Evolutionary conservation across 2,329 filamentous ascomycete species (phyloP).

Genomic region (Fusarium sp.): DNA sequence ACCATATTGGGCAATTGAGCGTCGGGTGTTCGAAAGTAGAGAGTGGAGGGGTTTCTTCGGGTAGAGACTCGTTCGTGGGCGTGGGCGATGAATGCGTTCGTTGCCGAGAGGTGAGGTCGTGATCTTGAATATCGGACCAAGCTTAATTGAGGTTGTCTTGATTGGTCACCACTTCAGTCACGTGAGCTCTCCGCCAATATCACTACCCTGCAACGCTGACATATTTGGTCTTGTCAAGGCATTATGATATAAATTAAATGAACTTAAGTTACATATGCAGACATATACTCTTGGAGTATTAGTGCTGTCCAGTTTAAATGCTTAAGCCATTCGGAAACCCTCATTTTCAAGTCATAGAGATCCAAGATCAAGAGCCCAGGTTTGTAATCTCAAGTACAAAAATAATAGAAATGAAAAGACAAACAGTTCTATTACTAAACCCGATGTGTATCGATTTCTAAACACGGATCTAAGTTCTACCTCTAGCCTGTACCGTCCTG

Average conservation of each 20-base stretch:
- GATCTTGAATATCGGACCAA: conserved; percentile 44
- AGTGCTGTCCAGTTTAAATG: no score
- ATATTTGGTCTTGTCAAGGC: no score
- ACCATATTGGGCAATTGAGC: conserved; percentile 62
- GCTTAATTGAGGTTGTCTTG: conserved; percentile 44
- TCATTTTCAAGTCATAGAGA: no score
- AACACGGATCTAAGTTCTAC: conserved; percentile 31
- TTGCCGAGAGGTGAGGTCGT: conserved; percentile 45
- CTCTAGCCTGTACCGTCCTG: conserved; percentile 9
- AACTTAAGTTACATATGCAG: no score
- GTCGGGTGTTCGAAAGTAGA: conserved; percentile 29
- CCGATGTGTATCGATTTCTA: not conserved
- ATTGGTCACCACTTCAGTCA: conserved; percentile 41
- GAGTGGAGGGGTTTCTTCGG: conserved; percentile 25
- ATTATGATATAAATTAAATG: no score
- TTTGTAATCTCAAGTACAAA: no score
- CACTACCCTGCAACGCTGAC: conserved; percentile 24
- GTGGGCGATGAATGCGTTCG: conserved; percentile 39
- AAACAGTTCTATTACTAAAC: not conserved
- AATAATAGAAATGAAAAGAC: no score
- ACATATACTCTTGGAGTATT: no score
- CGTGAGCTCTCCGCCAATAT: conserved; percentile 13
- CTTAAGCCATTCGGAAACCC: no score
- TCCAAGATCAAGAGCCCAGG: no score
- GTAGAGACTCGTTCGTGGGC: conserved; percentile 32